Conservation (phyloP, 306 rosid genomes). For the Rubus parviflorus region DNA sequence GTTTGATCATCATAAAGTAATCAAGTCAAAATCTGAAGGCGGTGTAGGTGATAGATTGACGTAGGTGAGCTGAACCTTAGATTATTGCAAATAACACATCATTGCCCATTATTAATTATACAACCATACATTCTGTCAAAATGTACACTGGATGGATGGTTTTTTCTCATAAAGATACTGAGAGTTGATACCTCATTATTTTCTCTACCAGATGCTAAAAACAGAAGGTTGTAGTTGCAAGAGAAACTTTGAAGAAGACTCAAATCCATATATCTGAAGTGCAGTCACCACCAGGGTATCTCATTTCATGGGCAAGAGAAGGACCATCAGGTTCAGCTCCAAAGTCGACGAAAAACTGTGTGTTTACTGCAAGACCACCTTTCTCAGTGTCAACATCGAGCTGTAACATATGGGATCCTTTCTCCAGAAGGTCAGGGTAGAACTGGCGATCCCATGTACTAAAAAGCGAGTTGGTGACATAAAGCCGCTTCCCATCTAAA, state of each 20-base stretch:
- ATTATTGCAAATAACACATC: too few species aligned
- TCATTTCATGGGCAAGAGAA: slow-evolving; percentile 93
- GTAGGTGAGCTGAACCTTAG: too few species aligned
- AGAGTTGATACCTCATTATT: not conserved
- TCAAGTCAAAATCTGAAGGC: too few species aligned
- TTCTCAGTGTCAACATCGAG: slow-evolving; percentile 72
- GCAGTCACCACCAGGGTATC: slow-evolving; percentile 98
- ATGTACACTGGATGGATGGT: not conserved
- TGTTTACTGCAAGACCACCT: slow-evolving; percentile 74
- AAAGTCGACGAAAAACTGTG: slow-evolving; percentile 83
- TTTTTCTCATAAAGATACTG: not conserved
- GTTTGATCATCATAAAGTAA: too few species aligned
- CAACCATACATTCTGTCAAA: slow-evolving; percentile 3
- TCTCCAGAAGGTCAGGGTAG: slow-evolving; percentile 64
- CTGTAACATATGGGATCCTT: slow-evolving; percentile 88
- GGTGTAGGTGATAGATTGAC: too few species aligned
- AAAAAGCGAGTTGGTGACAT: slow-evolving; percentile 81
- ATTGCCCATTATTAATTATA: too few species aligned
- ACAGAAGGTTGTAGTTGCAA: not conserved
- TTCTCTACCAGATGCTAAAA: not conserved
- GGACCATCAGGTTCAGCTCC: slow-evolving; percentile 92
- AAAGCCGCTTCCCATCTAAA: slow-evolving; percentile 85
- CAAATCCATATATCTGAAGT: slow-evolving; percentile 93
- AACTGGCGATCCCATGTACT: slow-evolving; percentile 91
- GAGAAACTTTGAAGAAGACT: not conserved